A percentile compares a stretch with the other conserved stretches of the same genome.
These are phyloP conservation scores for Globisporangium perplexum DNA, from an alignment of 352 stramenopile genomes.

Conservation along the genomic window DNA sequence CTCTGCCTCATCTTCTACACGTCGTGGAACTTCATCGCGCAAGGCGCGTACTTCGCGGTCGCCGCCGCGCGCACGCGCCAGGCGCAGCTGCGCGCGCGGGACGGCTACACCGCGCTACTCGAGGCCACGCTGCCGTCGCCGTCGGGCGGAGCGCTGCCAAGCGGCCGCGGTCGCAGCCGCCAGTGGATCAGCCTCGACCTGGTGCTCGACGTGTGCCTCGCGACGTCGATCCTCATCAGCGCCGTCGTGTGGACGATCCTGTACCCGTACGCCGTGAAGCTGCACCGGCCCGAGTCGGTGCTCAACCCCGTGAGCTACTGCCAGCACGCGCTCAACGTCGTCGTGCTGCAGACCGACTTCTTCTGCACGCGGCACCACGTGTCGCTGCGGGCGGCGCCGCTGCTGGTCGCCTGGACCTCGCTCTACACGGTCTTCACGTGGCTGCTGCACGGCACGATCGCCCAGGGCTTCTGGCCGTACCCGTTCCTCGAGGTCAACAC, in stretches of 20 bases:
- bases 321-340: conserved; percentile 68
- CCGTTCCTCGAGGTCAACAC: conserved; percentile 70
- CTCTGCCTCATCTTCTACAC: conserved; percentile 74
- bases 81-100: conserved; percentile 9
- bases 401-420: conserved; percentile 57
- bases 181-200: conserved; percentile 53
- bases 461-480: conserved; percentile 73
- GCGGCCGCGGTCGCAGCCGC: too few relatives aligned
- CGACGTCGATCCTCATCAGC: conserved; percentile 60
- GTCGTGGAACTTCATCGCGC: conserved; percentile 82
- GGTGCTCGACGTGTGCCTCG: conserved; percentile 61
- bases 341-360: conserved; percentile 70
- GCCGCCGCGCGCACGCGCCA: conserved; percentile 28
- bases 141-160: neutral
- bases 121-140: conserved; percentile 9
- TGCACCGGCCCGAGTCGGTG: conserved; percentile 39
- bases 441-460: conserved; percentile 65
- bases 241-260: conserved; percentile 72
- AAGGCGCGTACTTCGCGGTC: conserved; percentile 52
- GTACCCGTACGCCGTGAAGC: conserved; percentile 52
- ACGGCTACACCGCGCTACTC: conserved; percentile 29
- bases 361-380: conserved; percentile 40
- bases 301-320: conserved; percentile 79
- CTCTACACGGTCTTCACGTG: conserved; percentile 71
- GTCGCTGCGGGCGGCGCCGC: conserved; percentile 45